phyloP scores from a whole-genome alignment of 441 rosid species.

The Euphorbia corollata region DNA sequence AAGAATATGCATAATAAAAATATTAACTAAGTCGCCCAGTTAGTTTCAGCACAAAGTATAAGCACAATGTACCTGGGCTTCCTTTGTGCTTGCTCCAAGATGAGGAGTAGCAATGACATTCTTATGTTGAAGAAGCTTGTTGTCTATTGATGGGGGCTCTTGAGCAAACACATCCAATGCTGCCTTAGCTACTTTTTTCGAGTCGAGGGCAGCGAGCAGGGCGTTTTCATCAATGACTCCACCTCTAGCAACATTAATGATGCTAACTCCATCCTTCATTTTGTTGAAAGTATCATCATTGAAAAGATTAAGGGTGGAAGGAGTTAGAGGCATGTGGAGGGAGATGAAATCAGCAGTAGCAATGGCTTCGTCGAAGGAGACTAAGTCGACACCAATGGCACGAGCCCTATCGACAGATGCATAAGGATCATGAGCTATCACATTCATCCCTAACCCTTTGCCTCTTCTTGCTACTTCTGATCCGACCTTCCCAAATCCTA shows the following conservation, averaged over 20 bases:
- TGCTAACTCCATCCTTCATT: slow-evolving; percentile 84
- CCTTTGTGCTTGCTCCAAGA: slow-evolving; percentile 91
- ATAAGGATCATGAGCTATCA: slow-evolving; percentile 86
- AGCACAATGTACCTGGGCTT: slow-evolving; percentile 55
- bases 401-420: slow-evolving; percentile 83
- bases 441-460: slow-evolving; percentile 88
- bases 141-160: slow-evolving; percentile 73
- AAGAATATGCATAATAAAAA: not conserved
- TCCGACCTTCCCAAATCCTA: slow-evolving; percentile 94
- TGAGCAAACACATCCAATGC: slow-evolving; percentile 81
- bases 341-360: slow-evolving; percentile 75
- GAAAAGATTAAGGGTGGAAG: slow-evolving; percentile 60
- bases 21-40: no score
- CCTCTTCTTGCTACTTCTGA: slow-evolving; percentile 93
- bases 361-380: slow-evolving; percentile 62
- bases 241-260: slow-evolving; percentile 88
- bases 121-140: slow-evolving; percentile 73
- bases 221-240: slow-evolving; percentile 94
- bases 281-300: slow-evolving; percentile 65
- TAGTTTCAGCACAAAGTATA: no score
- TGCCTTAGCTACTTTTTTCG: slow-evolving; percentile 82
- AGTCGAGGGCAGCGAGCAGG: slow-evolving; percentile 66
- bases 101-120: slow-evolving; percentile 85
- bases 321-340: slow-evolving; percentile 86
- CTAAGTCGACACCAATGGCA: slow-evolving; percentile 76